Conservation (phyloP, 139 green algal species). For the Picochlorum costavermella region DNA sequence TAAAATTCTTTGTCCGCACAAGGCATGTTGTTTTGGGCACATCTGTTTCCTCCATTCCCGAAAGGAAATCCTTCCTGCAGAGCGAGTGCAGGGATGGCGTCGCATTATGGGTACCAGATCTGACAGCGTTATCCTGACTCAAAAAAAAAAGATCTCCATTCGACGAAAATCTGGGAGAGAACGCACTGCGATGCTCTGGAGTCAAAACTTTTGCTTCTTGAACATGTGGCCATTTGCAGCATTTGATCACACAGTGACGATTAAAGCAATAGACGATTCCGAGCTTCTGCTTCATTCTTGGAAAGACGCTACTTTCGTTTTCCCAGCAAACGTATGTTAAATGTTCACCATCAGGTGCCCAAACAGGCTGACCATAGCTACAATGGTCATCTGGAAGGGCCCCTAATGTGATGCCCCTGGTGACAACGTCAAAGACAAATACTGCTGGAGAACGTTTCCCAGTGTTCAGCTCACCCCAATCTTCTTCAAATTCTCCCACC, state of each 20-base stretch:
- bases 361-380: constrained; percentile 62
- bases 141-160: constrained; percentile 70
- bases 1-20: not conserved
- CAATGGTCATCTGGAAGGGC: constrained; percentile 25
- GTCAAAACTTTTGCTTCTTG: constrained; percentile 8
- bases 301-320: constrained; percentile 53
- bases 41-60: not conserved
- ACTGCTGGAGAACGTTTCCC: constrained; percentile 49
- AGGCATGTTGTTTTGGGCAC: not conserved
- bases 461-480: constrained; percentile 85
- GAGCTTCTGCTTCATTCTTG: constrained; percentile 36
- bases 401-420: constrained; percentile 24
- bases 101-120: constrained; percentile 58
- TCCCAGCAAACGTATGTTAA: constrained; percentile 72
- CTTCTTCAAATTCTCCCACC: constrained; percentile 46
- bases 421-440: constrained; percentile 55
- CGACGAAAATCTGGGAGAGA: constrained; percentile 56
- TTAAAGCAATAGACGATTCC: constrained; percentile 89
- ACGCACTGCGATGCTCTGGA: constrained; percentile 25
- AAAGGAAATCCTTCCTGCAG: constrained; percentile 29
- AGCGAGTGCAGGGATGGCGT: constrained; percentile 57
- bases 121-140: constrained; percentile 49
- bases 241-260: constrained; percentile 42
- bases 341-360: constrained; percentile 40
- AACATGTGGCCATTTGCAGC: not conserved